Evolutionary conservation across 2,329 filamentous ascomycete genomes (phyloP).

Genomic region (Paramyrothecium roridum): DNA sequence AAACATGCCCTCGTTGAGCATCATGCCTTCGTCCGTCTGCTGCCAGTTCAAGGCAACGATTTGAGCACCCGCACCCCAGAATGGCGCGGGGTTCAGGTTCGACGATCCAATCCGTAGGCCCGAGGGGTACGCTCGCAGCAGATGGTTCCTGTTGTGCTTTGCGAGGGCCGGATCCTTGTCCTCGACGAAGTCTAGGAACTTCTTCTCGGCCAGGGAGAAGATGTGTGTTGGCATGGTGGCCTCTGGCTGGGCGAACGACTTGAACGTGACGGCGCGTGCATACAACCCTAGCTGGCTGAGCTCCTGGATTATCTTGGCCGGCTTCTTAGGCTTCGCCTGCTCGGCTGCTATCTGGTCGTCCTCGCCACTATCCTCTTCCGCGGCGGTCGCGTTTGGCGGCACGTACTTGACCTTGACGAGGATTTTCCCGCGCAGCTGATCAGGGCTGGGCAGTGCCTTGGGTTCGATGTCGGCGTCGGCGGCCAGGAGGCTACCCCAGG

Average conservation of each 20-base stretch:
- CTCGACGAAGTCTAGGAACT: conserved; percentile 59
- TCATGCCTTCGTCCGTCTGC: conserved; percentile 85
- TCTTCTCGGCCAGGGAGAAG: conserved; percentile 63
- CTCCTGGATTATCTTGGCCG: conserved; percentile 65
- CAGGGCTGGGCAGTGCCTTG: conserved; percentile 61
- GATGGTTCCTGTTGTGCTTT: conserved; percentile 73
- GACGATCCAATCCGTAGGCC: conserved; percentile 79
- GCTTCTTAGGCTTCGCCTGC: conserved; percentile 47
- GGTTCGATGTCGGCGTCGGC: conserved; percentile 46
- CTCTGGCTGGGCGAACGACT: conserved; percentile 70
- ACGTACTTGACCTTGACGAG: conserved; percentile 78
- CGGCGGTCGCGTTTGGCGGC: conserved; percentile 34
- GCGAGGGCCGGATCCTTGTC: conserved; percentile 58
- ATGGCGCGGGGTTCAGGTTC: conserved; percentile 79
- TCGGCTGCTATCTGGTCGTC: conserved; percentile 40
- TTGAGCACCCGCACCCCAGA: conserved; percentile 87
- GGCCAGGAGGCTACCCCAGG: conserved; percentile 73
- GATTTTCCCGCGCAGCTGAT: conserved; percentile 72
- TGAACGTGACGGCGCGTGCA: conserved; percentile 80
- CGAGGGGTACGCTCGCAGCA: conserved; percentile 88
- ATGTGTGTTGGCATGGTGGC: conserved; percentile 64
- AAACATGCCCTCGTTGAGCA: conserved; percentile 95
- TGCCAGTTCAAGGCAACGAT: conserved; percentile 96
- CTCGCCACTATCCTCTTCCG: conserved; percentile 28
- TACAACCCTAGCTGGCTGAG: conserved; percentile 79